phyloP scores from a whole-genome alignment of 139 green algal genomes.

The Ostreobium quekettii region DNA sequence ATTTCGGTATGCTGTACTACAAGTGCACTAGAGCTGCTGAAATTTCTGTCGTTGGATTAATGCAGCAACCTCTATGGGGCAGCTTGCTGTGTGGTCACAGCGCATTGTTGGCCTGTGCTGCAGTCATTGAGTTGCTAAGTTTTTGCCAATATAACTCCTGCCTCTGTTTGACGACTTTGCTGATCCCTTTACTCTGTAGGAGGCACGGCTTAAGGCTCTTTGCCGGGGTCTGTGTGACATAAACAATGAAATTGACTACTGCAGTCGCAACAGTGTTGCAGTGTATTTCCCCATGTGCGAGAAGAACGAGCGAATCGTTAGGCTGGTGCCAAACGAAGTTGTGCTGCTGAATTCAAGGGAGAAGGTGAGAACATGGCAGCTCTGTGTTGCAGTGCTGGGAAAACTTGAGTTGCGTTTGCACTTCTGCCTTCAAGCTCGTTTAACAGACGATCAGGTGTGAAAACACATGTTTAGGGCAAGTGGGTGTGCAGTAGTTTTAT shows the following conservation, averaged over 20 bases:
- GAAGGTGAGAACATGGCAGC: slow-evolving; percentile 39
- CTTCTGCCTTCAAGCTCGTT: background rate
- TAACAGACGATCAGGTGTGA: background rate
- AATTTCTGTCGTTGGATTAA: too few relatives aligned
- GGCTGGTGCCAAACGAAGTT: slow-evolving; percentile 68
- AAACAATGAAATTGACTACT: slow-evolving; percentile 19
- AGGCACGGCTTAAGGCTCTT: slow-evolving; percentile 44
- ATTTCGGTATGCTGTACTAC: too few relatives aligned
- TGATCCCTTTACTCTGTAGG: too few relatives aligned
- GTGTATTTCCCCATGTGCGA: slow-evolving; percentile 65
- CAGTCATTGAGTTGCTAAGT: too few relatives aligned
- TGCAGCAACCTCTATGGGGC: too few relatives aligned
- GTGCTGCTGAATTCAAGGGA: slow-evolving; percentile 83
- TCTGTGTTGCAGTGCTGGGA: too few relatives aligned
- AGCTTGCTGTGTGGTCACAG: too few relatives aligned
- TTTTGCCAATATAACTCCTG: too few relatives aligned
- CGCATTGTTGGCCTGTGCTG: too few relatives aligned
- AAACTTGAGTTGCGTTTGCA: background rate
- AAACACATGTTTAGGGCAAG: background rate
- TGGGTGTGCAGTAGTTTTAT: too few relatives aligned
- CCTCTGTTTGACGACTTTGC: too few relatives aligned
- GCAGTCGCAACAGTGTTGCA: slow-evolving; percentile 6
- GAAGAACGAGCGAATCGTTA: slow-evolving; percentile 64
- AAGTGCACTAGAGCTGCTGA: too few relatives aligned
- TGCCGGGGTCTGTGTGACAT: slow-evolving; percentile 35